phyloP scores from a whole-genome alignment of 495 filamentous ascomycete genomes.

The Talaromyces borbonicus region DNA sequence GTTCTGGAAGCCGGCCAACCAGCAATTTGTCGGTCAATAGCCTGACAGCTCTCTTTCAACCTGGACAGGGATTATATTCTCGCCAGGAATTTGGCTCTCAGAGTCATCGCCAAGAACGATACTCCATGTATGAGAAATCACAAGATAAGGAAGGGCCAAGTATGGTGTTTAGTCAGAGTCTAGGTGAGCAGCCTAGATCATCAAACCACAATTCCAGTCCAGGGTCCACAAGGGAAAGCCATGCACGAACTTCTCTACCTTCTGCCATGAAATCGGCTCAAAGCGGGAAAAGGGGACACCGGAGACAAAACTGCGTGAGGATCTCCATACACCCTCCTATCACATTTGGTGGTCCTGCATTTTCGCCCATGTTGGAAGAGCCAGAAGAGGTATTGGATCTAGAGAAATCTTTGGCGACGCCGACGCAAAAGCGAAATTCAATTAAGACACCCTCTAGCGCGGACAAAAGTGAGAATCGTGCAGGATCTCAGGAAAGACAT shows the following conservation, averaged over 20 bases:
- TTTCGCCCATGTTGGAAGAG: conserved; percentile 31
- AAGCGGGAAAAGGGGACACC: conserved; percentile 31
- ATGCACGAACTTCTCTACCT: conserved; percentile 15
- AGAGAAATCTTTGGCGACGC: conserved; percentile 9
- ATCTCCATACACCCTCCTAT: conserved; percentile 38
- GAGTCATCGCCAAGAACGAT: conserved; percentile 11
- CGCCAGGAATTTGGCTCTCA: conserved; percentile 7
- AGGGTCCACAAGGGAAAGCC: neutral
- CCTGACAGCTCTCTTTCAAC: neutral
- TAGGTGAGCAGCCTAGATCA: conserved; percentile 3
- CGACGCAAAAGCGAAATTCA: neutral
- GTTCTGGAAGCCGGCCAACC: conserved; percentile 1
- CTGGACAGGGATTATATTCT: conserved; percentile 7
- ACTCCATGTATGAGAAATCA: conserved; percentile 17
- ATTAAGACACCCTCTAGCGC: neutral
- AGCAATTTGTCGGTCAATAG: conserved; percentile 2
- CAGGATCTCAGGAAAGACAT: neutral
- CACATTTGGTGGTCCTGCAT: conserved; percentile 25
- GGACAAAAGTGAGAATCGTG: neutral
- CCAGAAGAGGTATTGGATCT: conserved; percentile 26
- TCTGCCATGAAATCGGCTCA: conserved; percentile 32
- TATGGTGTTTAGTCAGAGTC: neutral
- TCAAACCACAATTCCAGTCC: conserved; percentile 3
- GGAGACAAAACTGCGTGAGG: conserved; percentile 39
- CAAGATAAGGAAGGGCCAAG: conserved; percentile 11